Conservation (phyloP, 202 grass and related monocot genomes). For the Eragrostis tef region DNA sequence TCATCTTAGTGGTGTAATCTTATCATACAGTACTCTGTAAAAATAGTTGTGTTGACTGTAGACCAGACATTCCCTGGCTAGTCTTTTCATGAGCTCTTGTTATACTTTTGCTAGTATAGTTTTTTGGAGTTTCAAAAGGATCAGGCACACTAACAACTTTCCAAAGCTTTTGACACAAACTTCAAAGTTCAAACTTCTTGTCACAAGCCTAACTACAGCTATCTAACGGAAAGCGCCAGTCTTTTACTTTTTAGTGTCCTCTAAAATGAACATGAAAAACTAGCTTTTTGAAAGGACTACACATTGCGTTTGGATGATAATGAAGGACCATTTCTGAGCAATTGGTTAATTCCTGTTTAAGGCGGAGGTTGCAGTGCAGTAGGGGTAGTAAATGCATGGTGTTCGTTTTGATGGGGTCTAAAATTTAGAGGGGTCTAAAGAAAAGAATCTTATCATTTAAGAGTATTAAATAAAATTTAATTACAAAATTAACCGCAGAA, state of each 20-base stretch:
- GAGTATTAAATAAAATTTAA: too few relatives aligned
- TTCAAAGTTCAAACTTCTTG: conserved; percentile 37
- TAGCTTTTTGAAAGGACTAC: not conserved
- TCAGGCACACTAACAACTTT: conserved; percentile 33
- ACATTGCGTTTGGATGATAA: not conserved
- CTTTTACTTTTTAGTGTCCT: not conserved
- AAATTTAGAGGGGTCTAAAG: too few relatives aligned
- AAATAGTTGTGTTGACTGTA: conserved; percentile 31
- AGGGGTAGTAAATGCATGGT: not conserved
- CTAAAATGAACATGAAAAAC: not conserved
- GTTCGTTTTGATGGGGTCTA: not conserved
- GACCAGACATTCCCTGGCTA: conserved; percentile 7
- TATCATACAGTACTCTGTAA: not conserved
- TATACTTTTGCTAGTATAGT: not conserved
- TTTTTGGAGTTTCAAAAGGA: conserved; percentile 41
- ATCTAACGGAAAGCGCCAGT: conserved; percentile 35
- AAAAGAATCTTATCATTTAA: too few relatives aligned
- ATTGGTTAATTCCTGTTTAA: conserved; percentile 17
- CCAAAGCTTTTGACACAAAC: conserved; percentile 47
- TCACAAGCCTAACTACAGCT: not conserved
- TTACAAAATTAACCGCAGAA: too few relatives aligned
- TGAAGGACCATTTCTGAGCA: not conserved
- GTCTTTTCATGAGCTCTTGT: conserved; percentile 34
- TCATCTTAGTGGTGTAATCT: not conserved
- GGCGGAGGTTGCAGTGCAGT: not conserved